Conservation (phyloP, 805 yeast species). For the Spathaspora girioi region DNA sequence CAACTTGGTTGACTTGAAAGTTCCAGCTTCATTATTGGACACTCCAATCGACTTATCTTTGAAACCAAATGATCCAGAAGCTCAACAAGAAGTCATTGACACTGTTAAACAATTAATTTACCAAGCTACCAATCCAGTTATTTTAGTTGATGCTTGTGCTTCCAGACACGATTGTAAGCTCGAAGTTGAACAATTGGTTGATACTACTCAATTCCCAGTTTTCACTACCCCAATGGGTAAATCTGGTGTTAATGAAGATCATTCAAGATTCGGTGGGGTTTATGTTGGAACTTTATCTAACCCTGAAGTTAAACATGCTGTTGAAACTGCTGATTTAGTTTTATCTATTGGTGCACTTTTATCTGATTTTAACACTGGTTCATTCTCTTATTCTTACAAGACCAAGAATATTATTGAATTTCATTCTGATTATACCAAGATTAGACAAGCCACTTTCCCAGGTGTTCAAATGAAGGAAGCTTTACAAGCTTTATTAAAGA, state of each 20-base stretch:
- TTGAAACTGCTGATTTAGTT: constrained; percentile 56
- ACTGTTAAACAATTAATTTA: constrained; percentile 47
- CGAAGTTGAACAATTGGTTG: constrained; percentile 62
- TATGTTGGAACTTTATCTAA: constrained; percentile 78
- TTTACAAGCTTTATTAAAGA: constrained; percentile 20
- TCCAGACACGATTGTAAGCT: constrained; percentile 65
- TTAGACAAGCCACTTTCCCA: constrained; percentile 65
- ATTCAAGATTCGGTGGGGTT: constrained; percentile 77
- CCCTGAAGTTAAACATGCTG: constrained; percentile 36
- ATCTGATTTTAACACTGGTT: constrained; percentile 89
- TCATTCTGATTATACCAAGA: constrained; percentile 73
- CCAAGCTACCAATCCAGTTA: constrained; percentile 64
- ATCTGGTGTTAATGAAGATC: constrained; percentile 68
- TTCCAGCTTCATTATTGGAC: constrained; percentile 54
- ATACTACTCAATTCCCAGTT: constrained; percentile 71
- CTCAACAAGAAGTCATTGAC: constrained; percentile 35
- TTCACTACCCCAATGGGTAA: constrained; percentile 92
- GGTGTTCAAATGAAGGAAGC: constrained; percentile 66
- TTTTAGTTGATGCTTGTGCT: constrained; percentile 86
- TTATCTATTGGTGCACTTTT: constrained; percentile 78
- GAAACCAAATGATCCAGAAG: constrained; percentile 30
- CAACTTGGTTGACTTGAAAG: constrained; percentile 65
- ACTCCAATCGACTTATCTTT: constrained; percentile 62
- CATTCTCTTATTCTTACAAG: constrained; percentile 72
- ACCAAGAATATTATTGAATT: constrained; percentile 74